Conservation (phyloP, 176 grass and related monocot genomes). For the Thinopyrum elongatum region DNA sequence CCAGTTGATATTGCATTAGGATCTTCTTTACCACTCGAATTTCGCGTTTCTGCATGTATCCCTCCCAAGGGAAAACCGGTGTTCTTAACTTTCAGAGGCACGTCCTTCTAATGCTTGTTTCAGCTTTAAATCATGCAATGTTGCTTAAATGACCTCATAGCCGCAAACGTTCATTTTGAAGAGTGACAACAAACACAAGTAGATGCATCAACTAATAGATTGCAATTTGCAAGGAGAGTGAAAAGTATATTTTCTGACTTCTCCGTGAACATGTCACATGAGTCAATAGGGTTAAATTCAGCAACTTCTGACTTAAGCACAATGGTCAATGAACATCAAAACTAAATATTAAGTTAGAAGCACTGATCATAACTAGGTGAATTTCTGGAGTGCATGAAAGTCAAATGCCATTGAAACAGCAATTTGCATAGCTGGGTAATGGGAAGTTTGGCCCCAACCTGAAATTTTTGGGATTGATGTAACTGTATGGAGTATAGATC, state of each 20-base stretch:
- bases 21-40: slow-evolving; percentile 9
- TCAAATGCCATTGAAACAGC: background rate
- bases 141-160: background rate
- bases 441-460: background rate
- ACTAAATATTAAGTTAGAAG: background rate
- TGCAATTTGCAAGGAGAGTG: background rate
- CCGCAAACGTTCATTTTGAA: background rate
- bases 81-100: background rate
- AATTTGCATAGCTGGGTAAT: background rate
- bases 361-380: background rate
- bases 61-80: background rate
- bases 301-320: background rate
- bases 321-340: background rate
- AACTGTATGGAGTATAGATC: background rate
- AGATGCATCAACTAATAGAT: background rate
- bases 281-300: background rate
- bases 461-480: background rate
- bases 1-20: slow-evolving; percentile 5
- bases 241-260: background rate
- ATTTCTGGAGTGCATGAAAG: background rate
- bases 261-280: background rate
- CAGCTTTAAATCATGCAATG: slow-evolving; percentile 11
- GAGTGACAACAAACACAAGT: background rate
- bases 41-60: background rate
- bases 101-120: background rate